A percentile compares a stretch with the other conserved stretches of the same genome.
phyloP scores from a whole-genome alignment of 2,329 filamentous ascomycete genomes.

The Penicillium olsonii region DNA sequence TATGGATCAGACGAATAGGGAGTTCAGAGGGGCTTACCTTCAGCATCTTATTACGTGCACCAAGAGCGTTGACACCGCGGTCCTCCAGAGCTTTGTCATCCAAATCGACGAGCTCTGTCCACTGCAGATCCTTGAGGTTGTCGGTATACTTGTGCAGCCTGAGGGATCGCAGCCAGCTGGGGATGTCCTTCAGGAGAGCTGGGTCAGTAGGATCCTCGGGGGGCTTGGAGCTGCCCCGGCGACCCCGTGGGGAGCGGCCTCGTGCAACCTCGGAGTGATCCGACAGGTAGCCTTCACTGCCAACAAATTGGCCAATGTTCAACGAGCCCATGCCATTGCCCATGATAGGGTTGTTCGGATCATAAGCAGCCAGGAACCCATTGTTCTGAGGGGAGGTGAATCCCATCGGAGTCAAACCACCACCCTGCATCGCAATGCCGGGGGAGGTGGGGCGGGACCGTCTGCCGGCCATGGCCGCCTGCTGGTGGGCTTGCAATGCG shows the following conservation, averaged over 20 bases:
- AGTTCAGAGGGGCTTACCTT: slow-evolving; percentile 62
- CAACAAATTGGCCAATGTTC: slow-evolving; percentile 71
- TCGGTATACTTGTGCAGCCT: slow-evolving; percentile 98
- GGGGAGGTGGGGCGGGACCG: slow-evolving; percentile 89
- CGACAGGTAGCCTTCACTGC: slow-evolving; percentile 82
- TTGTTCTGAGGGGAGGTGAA: slow-evolving; percentile 93
- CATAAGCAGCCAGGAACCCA: slow-evolving; percentile 88
- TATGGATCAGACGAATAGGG: not conserved
- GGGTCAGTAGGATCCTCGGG: slow-evolving; percentile 96
- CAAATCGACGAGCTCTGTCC: slow-evolving; percentile 87
- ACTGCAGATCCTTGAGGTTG: slow-evolving; percentile 95
- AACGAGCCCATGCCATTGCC: slow-evolving; percentile 71
- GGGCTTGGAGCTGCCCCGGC: slow-evolving; percentile 92
- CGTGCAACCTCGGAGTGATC: slow-evolving; percentile 91
- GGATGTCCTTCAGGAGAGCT: slow-evolving; percentile 87
- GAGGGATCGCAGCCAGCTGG: slow-evolving; percentile 90
- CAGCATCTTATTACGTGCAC: slow-evolving; percentile 94
- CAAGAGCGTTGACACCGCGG: slow-evolving; percentile 90
- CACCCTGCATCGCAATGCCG: slow-evolving; percentile 75
- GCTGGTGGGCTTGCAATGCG: slow-evolving; percentile 71
- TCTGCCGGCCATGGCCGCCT: slow-evolving; percentile 60
- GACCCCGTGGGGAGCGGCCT: slow-evolving; percentile 86
- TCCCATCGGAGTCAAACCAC: slow-evolving; percentile 62
- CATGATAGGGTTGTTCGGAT: slow-evolving; percentile 68
- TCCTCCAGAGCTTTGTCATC: slow-evolving; percentile 92